Base-by-base conservation (phyloP, 2,329 filamentous ascomycete genomes). In the Sporothrix brunneoviolacea region DNA sequence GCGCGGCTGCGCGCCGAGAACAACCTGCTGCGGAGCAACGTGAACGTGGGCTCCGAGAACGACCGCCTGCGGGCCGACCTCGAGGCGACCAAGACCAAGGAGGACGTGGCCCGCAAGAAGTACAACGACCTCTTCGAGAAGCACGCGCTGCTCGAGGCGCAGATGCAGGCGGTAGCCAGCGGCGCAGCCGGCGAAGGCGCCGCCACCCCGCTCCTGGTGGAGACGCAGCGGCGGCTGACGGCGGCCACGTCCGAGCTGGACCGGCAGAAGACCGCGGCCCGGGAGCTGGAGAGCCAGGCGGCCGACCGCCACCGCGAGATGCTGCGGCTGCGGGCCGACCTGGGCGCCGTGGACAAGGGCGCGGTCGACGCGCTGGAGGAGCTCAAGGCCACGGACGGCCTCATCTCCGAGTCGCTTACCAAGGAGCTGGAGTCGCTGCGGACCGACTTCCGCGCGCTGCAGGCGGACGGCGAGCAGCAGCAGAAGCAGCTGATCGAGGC, bases 1-100 rank as follows among this genome's bases (percentile, higher is more conserved):
- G 77, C 77, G 27, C 74, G 80, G 30, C 67, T 84, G 42, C 79
- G 77, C 60, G 76, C 80, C 6, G 82, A 84, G 63, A 83, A 82
- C 57, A 72, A 75, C 32, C 63, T 83, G 8, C 66, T 84, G 12
- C 75, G 75, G 53, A 76, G 71, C 54, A 79, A 72, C 44, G 68
- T 79, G 46, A 73, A 72, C 9, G 74, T 74, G 8, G 72, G 73
- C 8, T 74, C 76, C 2, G 77, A 81, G 57, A 76, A 74, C 50
- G 73, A 74, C 38, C 67, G 72, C 38, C 66, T 84, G 40, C 72
- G 77, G 27, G 69, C 70, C 48, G 77, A 83, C 54, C 67, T 82
- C 27, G 79, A 83, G 42, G 71, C 77, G 51, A 66, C 75, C 50
- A 74, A 71, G 49, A 68, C 71, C 46, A 72, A 73, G 54, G 68